Base-by-base conservation (phyloP, 768 basidiomycete genomes). In the Hortiboletus flavorubellus region DNA sequence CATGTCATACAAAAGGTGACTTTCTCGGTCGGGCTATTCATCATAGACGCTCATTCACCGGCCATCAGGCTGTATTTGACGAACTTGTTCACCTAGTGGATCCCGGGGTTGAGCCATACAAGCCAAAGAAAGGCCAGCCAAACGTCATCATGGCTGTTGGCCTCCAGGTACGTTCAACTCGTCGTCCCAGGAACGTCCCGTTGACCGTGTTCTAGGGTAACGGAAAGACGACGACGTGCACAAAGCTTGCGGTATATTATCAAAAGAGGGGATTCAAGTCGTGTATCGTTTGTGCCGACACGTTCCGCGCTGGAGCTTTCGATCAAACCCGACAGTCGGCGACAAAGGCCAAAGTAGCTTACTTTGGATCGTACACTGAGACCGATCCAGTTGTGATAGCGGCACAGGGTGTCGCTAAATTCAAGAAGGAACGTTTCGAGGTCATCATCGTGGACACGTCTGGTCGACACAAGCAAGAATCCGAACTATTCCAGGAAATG, bases 311-410 rank as follows among this genome's bases (percentile, higher is more conserved):
- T 4, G 97, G 97, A 49, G 97, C 97, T 37, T 99, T 99, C 73
- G 97, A 99, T 73, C 97, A 99, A 72, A 93, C 97, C 11, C 87
- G 97, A 68, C 97, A 99, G 76, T 98, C 96, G 47, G 96, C 97
- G 18, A 97, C 94, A 14, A 96, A 97, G 72, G 97, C 97, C 38
- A 98, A 98, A 71, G 93, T 99, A 14, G 94, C 97, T 3, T 99
- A 97, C 80, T 99, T 94, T 74, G 97, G 97, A 21, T 94, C 91
- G 49, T 98, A 99, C 74, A 99, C 97, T 38, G 97, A 99, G 73
- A 98, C 94, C 16, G 95, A 99, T 70, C 97, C 97, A 3, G 97
- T 98, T 8, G 79, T 86, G 1, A 98, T 97, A 62, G 95, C 97
- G 11, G 86, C 90, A 1, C 86, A 96, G 68, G 97, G 97, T 69